Base-by-base conservation (phyloP, 2,329 filamentous ascomycete species). In the Colletotrichum sp. region DNA sequence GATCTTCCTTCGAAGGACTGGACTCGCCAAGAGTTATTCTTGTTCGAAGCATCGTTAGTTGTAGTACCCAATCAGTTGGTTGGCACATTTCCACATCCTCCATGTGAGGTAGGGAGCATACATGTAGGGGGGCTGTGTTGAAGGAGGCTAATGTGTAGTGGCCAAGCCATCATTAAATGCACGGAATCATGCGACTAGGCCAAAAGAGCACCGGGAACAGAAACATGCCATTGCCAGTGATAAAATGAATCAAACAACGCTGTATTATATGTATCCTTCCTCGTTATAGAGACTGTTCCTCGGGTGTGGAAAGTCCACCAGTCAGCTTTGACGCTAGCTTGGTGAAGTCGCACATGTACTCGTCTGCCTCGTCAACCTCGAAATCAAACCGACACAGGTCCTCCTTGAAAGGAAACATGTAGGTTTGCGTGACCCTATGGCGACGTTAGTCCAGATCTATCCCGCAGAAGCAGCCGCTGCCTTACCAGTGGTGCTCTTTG, bases 361-460 rank as follows among this genome's bases (percentile, higher is more conserved):
- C 59, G 18, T 62, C 59, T 18, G 59, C 59, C 16, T 62, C 59
- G 10, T 62, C 59, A 62, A 86, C 85, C 60, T 88, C 87, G 69
- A 88, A 88, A 76, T 88, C 87, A 77, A 88, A 88, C 26, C 87
- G 81, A 32, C 82, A 80, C 10, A 88, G 66, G 76, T 88, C 86
- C 64, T 88, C 86, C 68, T 85, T 86, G 74, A 83, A 88, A 2
- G 87, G 87, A 70, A 84, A 86, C 70, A 88, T 80, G 52, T 85
- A 85, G 2, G 81, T 85, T 28, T 80, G 83, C 6, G 87, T 88
- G 1, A 88, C 85, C 72, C 87, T 88, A 57, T 21, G 24, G 5
- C 52, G 21, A 28, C 21, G 52, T 57, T 16, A 57, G 26, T 28
- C 24, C 8, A n/a, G n/a, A n/a, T n/a, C n/a, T n/a, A 49, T 49